Conservation (phyloP, 1,284 basidiomycete species). For the Bondarzewia mesenterica region DNA sequence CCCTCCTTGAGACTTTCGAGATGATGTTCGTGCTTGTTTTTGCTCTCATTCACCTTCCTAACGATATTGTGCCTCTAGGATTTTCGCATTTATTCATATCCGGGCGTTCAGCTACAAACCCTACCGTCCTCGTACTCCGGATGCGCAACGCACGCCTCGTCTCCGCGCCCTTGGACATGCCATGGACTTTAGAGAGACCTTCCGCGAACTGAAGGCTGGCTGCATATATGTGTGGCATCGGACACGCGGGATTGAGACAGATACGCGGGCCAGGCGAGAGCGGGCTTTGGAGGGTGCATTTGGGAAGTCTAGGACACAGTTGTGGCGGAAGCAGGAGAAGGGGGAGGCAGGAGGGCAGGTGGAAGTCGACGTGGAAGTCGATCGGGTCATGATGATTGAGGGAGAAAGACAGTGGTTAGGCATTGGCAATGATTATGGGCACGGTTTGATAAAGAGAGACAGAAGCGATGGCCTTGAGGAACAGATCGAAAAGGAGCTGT, state of each 20-base stretch:
- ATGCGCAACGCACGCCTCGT: slow-evolving; percentile 35
- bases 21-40: slow-evolving; percentile 51
- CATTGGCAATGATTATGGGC: slow-evolving; percentile 35
- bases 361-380: slow-evolving; percentile 21
- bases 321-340: slow-evolving; percentile 4
- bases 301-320: slow-evolving; percentile 20
- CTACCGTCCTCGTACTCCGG: slow-evolving; percentile 34
- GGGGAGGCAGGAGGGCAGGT: slow-evolving; percentile 12
- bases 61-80: slow-evolving; percentile 23
- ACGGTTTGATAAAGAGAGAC: slow-evolving; percentile 32
- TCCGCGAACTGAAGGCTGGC: slow-evolving; percentile 49
- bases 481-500: slow-evolving; percentile 45
- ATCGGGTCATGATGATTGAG: slow-evolving; percentile 22
- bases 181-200: slow-evolving; percentile 61
- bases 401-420: slow-evolving; percentile 45
- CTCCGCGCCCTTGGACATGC: slow-evolving; percentile 51
- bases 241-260: slow-evolving; percentile 39
- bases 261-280: slow-evolving; percentile 38
- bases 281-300: slow-evolving; percentile 44
- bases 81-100: slow-evolving; percentile 68
- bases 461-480: slow-evolving; percentile 43
- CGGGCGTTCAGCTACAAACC: slow-evolving; percentile 68
- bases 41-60: neutral
- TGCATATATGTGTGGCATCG: slow-evolving; percentile 46
- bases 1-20: slow-evolving; percentile 65